Conservation (phyloP, 2,329 filamentous ascomycete species). For the Claviceps maximensis region DNA sequence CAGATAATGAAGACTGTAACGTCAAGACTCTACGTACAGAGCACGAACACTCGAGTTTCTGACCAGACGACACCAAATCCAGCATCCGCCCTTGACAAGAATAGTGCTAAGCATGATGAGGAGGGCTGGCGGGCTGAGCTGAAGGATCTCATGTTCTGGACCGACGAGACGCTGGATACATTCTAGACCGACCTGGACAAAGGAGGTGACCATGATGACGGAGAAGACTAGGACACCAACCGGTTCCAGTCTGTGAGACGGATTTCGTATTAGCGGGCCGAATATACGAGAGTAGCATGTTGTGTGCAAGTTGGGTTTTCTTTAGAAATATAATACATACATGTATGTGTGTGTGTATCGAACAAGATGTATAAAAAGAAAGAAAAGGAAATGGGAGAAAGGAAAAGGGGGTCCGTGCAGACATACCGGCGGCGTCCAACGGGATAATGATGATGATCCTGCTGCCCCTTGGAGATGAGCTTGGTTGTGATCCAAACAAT, state of each 20-base stretch:
- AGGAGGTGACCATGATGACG: slow-evolving; percentile 76
- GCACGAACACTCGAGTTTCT: slow-evolving; percentile 79
- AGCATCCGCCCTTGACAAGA: slow-evolving; percentile 68
- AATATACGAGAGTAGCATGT: too few relatives aligned
- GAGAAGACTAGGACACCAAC: slow-evolving; percentile 72
- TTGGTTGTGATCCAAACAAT: slow-evolving; percentile 71
- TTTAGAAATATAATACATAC: too few relatives aligned
- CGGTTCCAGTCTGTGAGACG: slow-evolving; percentile 49
- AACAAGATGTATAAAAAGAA: too few relatives aligned
- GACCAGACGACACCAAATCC: slow-evolving; percentile 78
- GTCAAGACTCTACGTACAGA: slow-evolving; percentile 30
- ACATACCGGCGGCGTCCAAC: slow-evolving; percentile 52
- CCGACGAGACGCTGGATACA: slow-evolving; percentile 51
- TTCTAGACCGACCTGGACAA: slow-evolving; percentile 63
- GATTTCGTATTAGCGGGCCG: background rate
- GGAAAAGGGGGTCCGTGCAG: background rate
- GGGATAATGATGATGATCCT: slow-evolving; percentile 64
- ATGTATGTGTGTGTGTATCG: too few relatives aligned
- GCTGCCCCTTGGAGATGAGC: slow-evolving; percentile 50
- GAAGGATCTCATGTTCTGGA: slow-evolving; percentile 53
- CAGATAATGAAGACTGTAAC: background rate
- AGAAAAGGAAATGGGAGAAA: background rate
- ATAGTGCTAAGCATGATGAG: slow-evolving; percentile 72
- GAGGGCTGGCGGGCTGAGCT: slow-evolving; percentile 59
- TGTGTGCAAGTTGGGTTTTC: too few relatives aligned